These are phyloP conservation scores for Dactylonectria macrodidyma DNA, from an alignment of 2,329 filamentous ascomycete genomes.

Conservation along the genomic window DNA sequence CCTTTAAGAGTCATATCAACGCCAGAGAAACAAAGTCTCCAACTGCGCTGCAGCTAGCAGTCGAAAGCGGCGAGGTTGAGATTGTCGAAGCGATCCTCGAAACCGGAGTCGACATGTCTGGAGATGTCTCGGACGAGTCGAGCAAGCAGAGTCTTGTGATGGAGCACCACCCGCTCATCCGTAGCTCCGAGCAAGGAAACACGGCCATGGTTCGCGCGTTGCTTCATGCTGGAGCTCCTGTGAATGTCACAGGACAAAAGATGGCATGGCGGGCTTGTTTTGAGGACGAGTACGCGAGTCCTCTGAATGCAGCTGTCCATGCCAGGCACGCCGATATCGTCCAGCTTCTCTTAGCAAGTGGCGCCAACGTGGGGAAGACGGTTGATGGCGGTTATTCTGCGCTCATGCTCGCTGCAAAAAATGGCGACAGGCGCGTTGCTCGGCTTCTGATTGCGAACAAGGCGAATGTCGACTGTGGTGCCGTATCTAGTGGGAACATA, in stretches of 20 bases:
- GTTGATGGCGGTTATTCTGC: neutral
- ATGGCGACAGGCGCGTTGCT: neutral
- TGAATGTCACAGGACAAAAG: neutral
- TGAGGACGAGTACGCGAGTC: neutral
- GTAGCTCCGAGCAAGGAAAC: neutral
- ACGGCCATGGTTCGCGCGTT: neutral
- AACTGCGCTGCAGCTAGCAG: neutral
- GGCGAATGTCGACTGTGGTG: constrained; percentile 1
- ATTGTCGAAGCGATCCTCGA: neutral
- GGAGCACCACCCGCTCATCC: constrained; percentile 10
- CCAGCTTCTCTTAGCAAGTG: constrained; percentile 10
- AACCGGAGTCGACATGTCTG: neutral
- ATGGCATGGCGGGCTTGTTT: neutral
- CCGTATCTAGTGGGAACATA: constrained; percentile 24
- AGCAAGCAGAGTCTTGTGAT: neutral
- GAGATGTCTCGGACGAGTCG: neutral
- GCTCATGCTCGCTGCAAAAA: constrained; percentile 13
- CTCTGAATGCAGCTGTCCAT: constrained; percentile 15
- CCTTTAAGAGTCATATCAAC: neutral
- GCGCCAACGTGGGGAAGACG: constrained; percentile 14
- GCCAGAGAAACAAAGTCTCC: neutral
- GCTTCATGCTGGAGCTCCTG: neutral
- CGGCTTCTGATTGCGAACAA: constrained; percentile 20
- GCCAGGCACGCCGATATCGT: neutral
- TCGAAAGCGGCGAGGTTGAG: neutral